Evolutionary conservation across 306 rosid genomes (phyloP).

Genomic region (Cicer yamashitae): DNA sequence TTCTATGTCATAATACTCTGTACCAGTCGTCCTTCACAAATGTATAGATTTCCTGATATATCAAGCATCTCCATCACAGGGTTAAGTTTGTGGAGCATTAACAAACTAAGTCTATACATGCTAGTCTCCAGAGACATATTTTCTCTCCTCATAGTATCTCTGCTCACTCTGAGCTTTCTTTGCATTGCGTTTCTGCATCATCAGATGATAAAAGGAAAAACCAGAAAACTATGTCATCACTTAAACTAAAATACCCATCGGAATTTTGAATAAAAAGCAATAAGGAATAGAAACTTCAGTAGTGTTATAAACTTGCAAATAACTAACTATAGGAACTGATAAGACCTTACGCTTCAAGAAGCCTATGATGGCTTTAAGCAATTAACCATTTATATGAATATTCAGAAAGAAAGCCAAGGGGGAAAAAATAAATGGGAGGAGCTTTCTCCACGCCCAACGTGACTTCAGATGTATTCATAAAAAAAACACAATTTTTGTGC

Average conservation of each 20-base stretch:
- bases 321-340: neutral
- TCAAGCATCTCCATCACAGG: conserved; percentile 44
- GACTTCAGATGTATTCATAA: no score
- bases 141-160: conserved; percentile 85
- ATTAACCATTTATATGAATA: conserved; percentile 1
- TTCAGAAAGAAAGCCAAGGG: neutral
- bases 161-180: conserved; percentile 78
- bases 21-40: conserved; percentile 42
- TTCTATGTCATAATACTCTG: conserved; percentile 43
- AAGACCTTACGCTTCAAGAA: neutral
- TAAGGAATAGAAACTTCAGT: neutral
- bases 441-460: no score
- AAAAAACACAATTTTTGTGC: no score
- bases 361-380: neutral
- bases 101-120: conserved; percentile 38
- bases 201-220: conserved; percentile 9
- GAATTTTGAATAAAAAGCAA: conserved; percentile 21
- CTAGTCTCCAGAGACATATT: conserved; percentile 83
- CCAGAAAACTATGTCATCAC: conserved; percentile 17
- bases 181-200: conserved; percentile 89
- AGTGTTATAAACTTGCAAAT: conserved; percentile 1
- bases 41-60: conserved; percentile 37
- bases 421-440: neutral
- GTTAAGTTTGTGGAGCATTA: conserved; percentile 38
- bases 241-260: neutral